Evolutionary conservation across 495 filamentous ascomycete genomes (phyloP).

Genomic region (Xylaria longipes): DNA sequence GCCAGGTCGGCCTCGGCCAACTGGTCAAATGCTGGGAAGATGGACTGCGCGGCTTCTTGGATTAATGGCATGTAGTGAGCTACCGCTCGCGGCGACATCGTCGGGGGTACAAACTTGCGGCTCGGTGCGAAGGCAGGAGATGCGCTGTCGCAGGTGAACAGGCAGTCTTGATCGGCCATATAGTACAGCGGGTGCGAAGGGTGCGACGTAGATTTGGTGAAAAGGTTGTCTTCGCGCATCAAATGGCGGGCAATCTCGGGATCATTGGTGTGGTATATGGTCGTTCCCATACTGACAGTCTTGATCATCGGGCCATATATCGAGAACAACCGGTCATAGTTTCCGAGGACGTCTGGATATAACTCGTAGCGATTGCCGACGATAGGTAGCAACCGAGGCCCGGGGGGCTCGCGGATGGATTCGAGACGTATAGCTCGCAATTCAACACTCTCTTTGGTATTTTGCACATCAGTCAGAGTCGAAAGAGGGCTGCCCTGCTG

Average conservation of each 20-base stretch:
- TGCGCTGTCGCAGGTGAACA: constrained; percentile 45
- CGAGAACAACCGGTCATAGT: constrained; percentile 55
- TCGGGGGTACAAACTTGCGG: constrained; percentile 56
- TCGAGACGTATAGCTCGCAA: background rate
- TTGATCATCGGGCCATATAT: constrained; percentile 54
- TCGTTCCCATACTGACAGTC: constrained; percentile 53
- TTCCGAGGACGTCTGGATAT: constrained; percentile 57
- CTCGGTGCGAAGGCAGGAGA: constrained; percentile 45
- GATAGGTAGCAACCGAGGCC: constrained; percentile 47
- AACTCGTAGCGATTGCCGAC: constrained; percentile 56
- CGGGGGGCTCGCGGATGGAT: constrained; percentile 42
- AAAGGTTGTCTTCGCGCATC: constrained; percentile 49
- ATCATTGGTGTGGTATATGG: constrained; percentile 52
- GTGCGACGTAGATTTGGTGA: constrained; percentile 51
- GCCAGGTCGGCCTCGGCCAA: constrained; percentile 48
- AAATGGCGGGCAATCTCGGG: constrained; percentile 43
- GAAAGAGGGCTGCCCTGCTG: background rate
- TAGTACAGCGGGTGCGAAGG: constrained; percentile 5
- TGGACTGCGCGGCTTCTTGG: constrained; percentile 46
- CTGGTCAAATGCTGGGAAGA: constrained; percentile 54
- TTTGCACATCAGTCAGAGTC: background rate
- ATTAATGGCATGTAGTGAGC: constrained; percentile 57
- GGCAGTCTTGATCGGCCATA: background rate
- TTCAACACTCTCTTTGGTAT: background rate
- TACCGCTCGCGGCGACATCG: constrained; percentile 53